Percentiles rank a stretch among this genome's conserved stretches.
phyloP scores from a whole-genome alignment of 2,329 filamentous ascomycete species.

The Biscogniauxia mediterranea region DNA sequence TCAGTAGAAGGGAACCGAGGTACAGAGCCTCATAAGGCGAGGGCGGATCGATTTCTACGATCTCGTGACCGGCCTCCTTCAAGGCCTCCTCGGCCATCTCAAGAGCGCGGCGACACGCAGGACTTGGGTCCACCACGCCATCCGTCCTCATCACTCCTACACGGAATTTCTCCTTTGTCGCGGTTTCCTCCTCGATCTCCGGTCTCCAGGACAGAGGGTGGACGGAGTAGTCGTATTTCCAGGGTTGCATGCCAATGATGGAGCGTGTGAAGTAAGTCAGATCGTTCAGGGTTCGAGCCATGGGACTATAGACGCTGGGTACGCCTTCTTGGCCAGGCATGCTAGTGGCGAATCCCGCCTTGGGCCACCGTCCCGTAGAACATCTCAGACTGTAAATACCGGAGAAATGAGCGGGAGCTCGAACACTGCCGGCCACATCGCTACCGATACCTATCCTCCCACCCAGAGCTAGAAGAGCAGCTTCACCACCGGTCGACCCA shows the following conservation, averaged over 20 bases:
- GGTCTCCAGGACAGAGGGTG: conserved; percentile 80
- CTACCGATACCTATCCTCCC: conserved; percentile 87
- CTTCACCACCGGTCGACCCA: conserved; percentile 84
- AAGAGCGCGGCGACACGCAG: conserved; percentile 77
- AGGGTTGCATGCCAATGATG: conserved; percentile 78
- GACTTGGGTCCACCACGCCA: conserved; percentile 80
- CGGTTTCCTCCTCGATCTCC: conserved; percentile 57
- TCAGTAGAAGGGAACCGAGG: conserved; percentile 77
- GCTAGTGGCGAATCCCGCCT: conserved; percentile 76
- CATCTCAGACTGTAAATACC: conserved; percentile 86
- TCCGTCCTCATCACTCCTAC: conserved; percentile 79
- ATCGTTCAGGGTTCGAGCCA: conserved; percentile 83
- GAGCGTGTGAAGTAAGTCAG: conserved; percentile 79
- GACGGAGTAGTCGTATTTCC: conserved; percentile 83
- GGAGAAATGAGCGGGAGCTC: conserved; percentile 83
- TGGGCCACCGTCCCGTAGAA: conserved; percentile 88
- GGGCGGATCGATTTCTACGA: conserved; percentile 63
- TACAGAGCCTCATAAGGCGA: conserved; percentile 72
- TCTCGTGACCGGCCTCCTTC: conserved; percentile 69
- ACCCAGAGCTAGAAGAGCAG: conserved; percentile 75
- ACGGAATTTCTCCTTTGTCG: conserved; percentile 60
- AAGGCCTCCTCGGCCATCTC: conserved; percentile 69
- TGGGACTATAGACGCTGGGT: conserved; percentile 85
- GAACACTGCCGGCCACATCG: conserved; percentile 86
- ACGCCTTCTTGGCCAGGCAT: conserved; percentile 94